Evolutionary conservation across 2,329 filamentous ascomycete genomes (phyloP).

Genomic region (Elsinoe fawcettii): DNA sequence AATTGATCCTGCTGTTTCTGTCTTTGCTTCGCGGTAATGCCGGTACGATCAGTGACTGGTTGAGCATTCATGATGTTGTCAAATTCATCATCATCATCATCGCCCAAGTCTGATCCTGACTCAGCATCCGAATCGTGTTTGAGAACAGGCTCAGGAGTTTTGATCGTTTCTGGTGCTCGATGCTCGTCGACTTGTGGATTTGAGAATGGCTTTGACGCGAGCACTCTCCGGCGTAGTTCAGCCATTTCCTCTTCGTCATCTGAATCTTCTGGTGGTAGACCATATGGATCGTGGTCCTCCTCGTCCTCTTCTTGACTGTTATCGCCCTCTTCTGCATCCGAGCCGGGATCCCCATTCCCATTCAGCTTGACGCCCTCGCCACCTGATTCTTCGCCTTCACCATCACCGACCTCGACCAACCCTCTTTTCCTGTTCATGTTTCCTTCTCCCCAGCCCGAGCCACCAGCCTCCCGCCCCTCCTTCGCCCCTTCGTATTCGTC

Average conservation of each 20-base stretch:
- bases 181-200: conserved; percentile 48
- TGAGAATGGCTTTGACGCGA: conserved; percentile 82
- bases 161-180: conserved; percentile 53
- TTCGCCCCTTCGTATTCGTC: conserved; percentile 78
- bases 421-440: conserved; percentile 66
- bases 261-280: conserved; percentile 63
- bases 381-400: conserved; percentile 34
- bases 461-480: conserved; percentile 52
- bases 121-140: conserved; percentile 55
- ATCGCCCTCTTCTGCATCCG: conserved; percentile 33
- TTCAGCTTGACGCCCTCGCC: conserved; percentile 36
- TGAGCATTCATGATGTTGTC: conserved; percentile 90
- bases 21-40: conserved; percentile 56
- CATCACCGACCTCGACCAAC: conserved; percentile 39
- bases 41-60: conserved; percentile 77
- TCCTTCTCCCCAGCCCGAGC: conserved; percentile 83
- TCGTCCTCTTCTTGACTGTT: conserved; percentile 39
- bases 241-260: conserved; percentile 89
- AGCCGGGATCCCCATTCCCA: conserved; percentile 35
- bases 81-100: conserved; percentile 70
- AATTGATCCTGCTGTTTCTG: conserved; percentile 43
- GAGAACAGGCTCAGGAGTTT: conserved; percentile 43
- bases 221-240: conserved; percentile 79
- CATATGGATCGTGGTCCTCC: conserved; percentile 58
- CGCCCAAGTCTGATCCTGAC: conserved; percentile 62